Evolutionary conservation across 2,329 filamentous ascomycete species (phyloP).

Genomic region (Apiospora sp.): DNA sequence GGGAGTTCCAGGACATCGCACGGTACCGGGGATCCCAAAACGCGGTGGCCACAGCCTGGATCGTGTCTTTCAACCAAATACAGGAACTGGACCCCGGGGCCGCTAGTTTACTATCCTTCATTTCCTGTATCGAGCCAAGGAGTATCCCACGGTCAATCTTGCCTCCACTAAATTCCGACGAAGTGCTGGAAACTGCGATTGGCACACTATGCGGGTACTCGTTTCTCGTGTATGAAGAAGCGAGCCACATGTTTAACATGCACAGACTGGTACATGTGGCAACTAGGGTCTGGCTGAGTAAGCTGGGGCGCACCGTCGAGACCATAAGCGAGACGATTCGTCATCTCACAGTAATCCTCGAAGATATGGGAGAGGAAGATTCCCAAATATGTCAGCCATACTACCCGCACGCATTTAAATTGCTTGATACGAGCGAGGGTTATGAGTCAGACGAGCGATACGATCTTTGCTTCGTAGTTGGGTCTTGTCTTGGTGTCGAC

Average conservation of each 20-base stretch:
- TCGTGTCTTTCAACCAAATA: constrained; percentile 51
- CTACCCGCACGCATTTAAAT: constrained; percentile 38
- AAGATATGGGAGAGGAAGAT: too few relatives aligned
- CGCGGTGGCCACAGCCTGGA: constrained; percentile 47
- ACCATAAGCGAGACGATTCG: constrained; percentile 17
- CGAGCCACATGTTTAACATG: constrained; percentile 44
- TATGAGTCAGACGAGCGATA: constrained; percentile 31
- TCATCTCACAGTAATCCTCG: constrained; percentile 21
- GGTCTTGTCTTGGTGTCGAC: constrained; percentile 34
- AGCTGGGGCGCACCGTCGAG: constrained; percentile 26
- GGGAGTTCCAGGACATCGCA: constrained; percentile 44
- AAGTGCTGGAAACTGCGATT: constrained; percentile 38
- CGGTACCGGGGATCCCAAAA: constrained; percentile 43
- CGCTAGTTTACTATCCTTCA: constrained; percentile 47
- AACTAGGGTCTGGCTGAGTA: constrained; percentile 39
- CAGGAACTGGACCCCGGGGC: constrained; percentile 38
- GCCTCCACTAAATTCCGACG: constrained; percentile 30
- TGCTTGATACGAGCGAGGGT: constrained; percentile 33
- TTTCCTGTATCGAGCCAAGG: constrained; percentile 49
- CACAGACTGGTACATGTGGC: constrained; percentile 48
- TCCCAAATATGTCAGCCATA: constrained; percentile 41
- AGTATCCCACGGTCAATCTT: constrained; percentile 47
- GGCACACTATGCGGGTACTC: constrained; percentile 43
- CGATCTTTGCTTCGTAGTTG: constrained; percentile 33
- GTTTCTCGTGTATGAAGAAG: constrained; percentile 40